A percentile compares a stretch with the other conserved stretches of the same genome.
These are phyloP conservation scores for Aspergillus intermedius DNA, from an alignment of 2,329 filamentous ascomycete genomes.

Conservation along the genomic window DNA sequence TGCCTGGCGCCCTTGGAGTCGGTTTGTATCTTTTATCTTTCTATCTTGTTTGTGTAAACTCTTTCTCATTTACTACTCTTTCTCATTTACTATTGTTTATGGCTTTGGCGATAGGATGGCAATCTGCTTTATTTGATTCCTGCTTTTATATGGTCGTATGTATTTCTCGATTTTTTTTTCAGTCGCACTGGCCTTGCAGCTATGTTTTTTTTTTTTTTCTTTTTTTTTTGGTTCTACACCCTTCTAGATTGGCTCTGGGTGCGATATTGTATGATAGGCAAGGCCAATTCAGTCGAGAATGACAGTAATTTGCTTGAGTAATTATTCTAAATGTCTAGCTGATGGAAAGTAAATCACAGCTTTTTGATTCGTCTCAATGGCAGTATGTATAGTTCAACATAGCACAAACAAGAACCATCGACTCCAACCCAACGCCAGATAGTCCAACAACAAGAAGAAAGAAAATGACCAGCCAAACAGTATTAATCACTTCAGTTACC, in stretches of 20 bases:
- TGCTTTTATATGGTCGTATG: conserved; percentile 3
- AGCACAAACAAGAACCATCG: conserved; percentile 10
- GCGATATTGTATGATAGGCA: conserved; percentile 3
- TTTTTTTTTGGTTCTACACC: conserved; percentile 2
- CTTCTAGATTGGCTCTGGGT: conserved; percentile 3
- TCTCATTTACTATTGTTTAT: conserved; percentile 6
- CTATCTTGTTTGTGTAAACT: conserved; percentile 6
- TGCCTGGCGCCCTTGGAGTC: conserved; percentile 21
- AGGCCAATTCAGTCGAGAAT: not conserved
- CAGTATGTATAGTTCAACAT: not conserved
- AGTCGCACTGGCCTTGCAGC: not conserved
- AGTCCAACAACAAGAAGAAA: conserved; percentile 15
- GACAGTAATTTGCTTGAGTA: not conserved
- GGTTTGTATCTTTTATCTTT: conserved; percentile 8
- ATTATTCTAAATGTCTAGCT: not conserved
- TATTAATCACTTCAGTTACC: conserved; percentile 3
- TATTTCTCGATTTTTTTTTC: conserved; percentile 3
- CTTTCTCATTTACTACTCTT: conserved; percentile 11
- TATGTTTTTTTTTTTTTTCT: conserved; percentile 3
- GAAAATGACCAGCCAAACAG: conserved; percentile 4
- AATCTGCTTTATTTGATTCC: not conserved
- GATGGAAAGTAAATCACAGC: no score
- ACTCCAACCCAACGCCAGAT: conserved; percentile 20
- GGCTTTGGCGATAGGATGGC: conserved; percentile 5
- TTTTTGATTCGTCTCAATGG: conserved; percentile 1